These are phyloP conservation scores for Salix exigua DNA, from an alignment of 345 rosid species.

Conservation along the genomic window DNA sequence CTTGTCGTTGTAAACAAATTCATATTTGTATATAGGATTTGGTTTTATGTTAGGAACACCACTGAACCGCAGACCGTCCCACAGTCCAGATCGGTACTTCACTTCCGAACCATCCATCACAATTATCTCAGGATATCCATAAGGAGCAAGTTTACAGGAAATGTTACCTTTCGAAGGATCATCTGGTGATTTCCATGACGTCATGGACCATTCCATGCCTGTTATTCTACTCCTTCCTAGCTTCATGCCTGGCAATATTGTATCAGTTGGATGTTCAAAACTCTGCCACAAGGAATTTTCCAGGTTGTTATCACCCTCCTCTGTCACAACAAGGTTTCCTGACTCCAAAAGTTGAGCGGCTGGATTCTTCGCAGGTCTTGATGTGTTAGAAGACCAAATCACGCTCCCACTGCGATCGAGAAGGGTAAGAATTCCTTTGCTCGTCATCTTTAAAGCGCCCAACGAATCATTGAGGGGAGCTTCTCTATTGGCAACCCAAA, in stretches of 20 bases:
- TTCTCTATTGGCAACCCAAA: constrained; percentile 4
- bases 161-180: constrained; percentile 40
- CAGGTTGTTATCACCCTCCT: too few relatives aligned
- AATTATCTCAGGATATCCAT: constrained; percentile 26
- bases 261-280: too few relatives aligned
- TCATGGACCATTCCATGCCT: constrained; percentile 3
- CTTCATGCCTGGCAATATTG: too few relatives aligned
- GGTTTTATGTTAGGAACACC: constrained; percentile 1
- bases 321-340: too few relatives aligned
- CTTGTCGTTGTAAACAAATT: neutral
- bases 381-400: neutral
- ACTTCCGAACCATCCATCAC: constrained; percentile 12
- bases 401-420: neutral
- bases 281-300: too few relatives aligned
- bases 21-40: neutral
- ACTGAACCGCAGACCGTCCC: constrained; percentile 29
- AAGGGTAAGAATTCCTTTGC: neutral
- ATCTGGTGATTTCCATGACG: constrained; percentile 33
- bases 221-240: neutral
- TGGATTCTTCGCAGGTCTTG: neutral
- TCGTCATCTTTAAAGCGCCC: neutral
- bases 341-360: too few relatives aligned
- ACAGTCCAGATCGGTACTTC: constrained; percentile 28
- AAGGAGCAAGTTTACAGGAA: constrained; percentile 2
- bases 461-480: neutral